These are phyloP conservation scores for Euphorbia tirucalli DNA, from an alignment of 345 rosid genomes.

Conservation along the genomic window DNA sequence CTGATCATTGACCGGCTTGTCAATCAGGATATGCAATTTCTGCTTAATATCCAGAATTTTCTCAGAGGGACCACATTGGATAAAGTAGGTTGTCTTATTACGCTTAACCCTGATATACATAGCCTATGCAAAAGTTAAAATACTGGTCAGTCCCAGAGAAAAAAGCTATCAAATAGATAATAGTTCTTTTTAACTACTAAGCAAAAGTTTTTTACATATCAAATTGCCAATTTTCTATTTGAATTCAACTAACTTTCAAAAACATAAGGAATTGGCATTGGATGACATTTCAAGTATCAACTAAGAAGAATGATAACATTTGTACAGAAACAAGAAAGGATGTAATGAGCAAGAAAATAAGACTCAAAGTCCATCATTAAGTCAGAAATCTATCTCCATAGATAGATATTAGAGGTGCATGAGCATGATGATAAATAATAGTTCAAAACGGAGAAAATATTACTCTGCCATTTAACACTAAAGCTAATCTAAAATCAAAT, in stretches of 20 bases:
- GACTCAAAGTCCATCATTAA: not conserved
- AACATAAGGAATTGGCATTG: not conserved
- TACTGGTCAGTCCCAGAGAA: constrained; percentile 3
- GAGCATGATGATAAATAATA: no score
- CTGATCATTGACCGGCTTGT: constrained; percentile 66
- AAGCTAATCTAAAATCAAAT: not conserved
- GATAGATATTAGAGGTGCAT: not conserved
- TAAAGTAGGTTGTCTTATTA: constrained; percentile 74
- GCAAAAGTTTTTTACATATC: not conserved
- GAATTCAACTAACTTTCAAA: not conserved
- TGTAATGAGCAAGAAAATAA: not conserved
- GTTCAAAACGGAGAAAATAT: no score
- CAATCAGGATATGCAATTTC: constrained; percentile 61
- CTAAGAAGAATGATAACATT: not conserved
- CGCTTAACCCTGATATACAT: constrained; percentile 95
- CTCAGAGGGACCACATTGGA: constrained; percentile 88
- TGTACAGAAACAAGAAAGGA: not conserved
- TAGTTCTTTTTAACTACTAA: not conserved
- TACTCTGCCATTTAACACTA: not conserved
- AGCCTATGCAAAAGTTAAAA: constrained; percentile 42
- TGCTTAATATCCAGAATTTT: constrained; percentile 66
- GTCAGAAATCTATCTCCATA: not conserved
- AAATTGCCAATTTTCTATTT: no score
- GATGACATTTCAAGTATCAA: not conserved
- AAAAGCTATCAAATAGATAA: not conserved